Percentiles rank a stretch among this genome's conserved stretches.
Conservation (phyloP, 2,329 filamentous ascomycete genomes). For the Ceratocystis colombiana region DNA sequence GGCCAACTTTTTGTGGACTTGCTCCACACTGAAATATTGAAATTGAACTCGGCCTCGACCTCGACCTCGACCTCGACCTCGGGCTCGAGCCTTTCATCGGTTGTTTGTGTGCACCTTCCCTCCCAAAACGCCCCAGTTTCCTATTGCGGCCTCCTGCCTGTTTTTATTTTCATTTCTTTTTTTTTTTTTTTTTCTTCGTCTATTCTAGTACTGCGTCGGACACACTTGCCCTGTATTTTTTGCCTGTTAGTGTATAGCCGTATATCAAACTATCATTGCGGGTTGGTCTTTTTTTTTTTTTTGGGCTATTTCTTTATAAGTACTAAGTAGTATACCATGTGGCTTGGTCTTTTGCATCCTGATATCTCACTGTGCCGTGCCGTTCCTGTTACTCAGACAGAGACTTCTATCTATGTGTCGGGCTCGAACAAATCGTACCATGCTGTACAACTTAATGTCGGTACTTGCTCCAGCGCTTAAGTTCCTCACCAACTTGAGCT, state of each 20-base stretch:
- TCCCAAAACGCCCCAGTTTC: background rate
- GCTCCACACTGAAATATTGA: background rate
- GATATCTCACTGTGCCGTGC: background rate
- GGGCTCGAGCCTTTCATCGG: background rate
- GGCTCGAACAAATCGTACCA: background rate
- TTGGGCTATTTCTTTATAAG: background rate
- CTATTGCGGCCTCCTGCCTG: background rate
- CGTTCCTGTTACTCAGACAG: background rate
- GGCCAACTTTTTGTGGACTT: background rate
- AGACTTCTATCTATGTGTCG: background rate
- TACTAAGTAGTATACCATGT: background rate
- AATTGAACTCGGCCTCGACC: background rate
- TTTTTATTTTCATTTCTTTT: background rate
- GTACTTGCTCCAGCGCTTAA: constrained; percentile 3
- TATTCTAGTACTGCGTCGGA: too few species aligned
- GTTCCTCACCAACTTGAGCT: background rate
- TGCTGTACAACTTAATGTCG: constrained; percentile 2
- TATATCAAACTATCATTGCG: background rate
- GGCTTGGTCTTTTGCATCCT: background rate
- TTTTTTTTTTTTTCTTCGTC: background rate
- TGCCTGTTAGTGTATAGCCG: background rate
- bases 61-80: background rate
- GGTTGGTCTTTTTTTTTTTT: background rate
- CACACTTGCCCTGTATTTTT: too few species aligned
- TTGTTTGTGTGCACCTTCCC: background rate